A percentile compares a stretch with the other conserved stretches of the same genome.
Conservation (phyloP, 331 rosid genomes). For the Telfairia occidentalis region DNA sequence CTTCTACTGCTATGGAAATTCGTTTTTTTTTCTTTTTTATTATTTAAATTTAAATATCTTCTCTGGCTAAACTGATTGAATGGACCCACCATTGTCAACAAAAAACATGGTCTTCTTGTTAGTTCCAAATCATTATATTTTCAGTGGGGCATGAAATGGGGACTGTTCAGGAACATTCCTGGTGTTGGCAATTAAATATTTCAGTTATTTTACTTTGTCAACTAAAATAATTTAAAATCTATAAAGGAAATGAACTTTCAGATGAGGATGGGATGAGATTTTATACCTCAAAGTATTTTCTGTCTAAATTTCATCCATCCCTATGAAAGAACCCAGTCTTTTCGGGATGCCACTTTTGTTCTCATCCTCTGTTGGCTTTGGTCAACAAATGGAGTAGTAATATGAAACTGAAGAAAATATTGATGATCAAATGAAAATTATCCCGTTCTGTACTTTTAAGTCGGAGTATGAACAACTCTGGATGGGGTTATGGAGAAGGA, state of each 20-base stretch:
- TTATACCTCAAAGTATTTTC: neutral
- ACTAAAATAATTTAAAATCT: neutral
- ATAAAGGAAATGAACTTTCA: neutral
- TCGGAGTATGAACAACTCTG: neutral
- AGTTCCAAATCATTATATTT: neutral
- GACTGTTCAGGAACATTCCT: neutral
- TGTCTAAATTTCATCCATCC: neutral
- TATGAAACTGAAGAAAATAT: neutral
- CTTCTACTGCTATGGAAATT: neutral
- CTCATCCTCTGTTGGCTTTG: neutral
- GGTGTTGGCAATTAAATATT: neutral
- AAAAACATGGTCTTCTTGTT: neutral
- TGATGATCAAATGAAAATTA: neutral
- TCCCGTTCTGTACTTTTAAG: neutral
- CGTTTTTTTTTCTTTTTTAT: neutral
- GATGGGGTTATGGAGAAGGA: neutral
- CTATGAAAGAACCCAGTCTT: neutral
- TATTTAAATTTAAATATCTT: neutral
- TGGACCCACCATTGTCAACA: conserved; percentile 12
- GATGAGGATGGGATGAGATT: neutral
- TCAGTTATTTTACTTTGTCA: neutral
- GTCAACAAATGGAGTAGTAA: neutral
- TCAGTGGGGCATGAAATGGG: conserved; percentile 9
- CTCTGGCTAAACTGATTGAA: neutral
- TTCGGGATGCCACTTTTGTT: neutral